phyloP scores from a whole-genome alignment of 2,329 filamentous ascomycete genomes.

The Alternaria infectoria region DNA sequence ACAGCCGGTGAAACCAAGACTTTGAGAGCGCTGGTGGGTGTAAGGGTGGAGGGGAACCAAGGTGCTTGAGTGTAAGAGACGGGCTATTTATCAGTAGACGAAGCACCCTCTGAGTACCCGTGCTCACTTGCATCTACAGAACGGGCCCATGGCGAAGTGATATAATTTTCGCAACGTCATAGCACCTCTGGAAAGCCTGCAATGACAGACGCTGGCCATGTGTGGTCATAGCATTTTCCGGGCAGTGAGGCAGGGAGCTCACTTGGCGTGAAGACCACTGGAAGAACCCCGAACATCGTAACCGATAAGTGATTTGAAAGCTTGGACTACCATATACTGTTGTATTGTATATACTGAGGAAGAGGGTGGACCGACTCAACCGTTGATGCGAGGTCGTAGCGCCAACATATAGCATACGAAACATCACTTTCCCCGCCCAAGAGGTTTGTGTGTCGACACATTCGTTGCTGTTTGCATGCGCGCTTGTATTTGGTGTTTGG shows the following conservation, averaged over 20 bases:
- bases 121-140: not conserved
- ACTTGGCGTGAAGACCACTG: not conserved
- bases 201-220: not conserved
- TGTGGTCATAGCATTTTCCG: not conserved
- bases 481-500: not conserved
- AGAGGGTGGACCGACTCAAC: not conserved
- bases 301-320: not conserved
- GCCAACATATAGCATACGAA: not conserved
- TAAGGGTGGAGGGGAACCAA: not conserved
- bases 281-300: not conserved
- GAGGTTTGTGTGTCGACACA: not conserved
- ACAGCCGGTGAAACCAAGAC: not conserved
- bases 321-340: not conserved
- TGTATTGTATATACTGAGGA: not conserved
- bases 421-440: not conserved
- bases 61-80: not conserved
- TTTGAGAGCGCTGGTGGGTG: not conserved
- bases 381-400: not conserved
- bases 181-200: not conserved
- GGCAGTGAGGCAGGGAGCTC: not conserved
- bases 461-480: not conserved
- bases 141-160: not conserved
- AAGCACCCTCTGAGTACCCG: not conserved
- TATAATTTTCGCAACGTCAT: not conserved
- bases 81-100: not conserved